Conservation (phyloP, 2,329 filamentous ascomycete species). For the Colletotrichum somersetense region DNA sequence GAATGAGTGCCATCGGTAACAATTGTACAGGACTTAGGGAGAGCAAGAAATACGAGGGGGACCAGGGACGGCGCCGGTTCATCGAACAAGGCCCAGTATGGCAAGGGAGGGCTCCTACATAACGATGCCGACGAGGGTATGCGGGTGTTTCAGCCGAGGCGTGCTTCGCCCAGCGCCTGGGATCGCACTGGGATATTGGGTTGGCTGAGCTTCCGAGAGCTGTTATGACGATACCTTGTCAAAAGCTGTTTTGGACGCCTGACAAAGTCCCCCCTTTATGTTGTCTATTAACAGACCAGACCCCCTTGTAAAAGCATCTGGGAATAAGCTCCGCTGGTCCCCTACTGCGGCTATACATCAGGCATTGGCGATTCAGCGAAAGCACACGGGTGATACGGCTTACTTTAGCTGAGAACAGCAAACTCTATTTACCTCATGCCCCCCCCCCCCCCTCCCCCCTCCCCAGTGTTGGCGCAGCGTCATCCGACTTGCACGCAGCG, state of each 20-base stretch:
- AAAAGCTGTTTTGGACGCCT: background rate
- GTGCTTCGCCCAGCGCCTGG: background rate
- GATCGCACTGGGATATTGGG: background rate
- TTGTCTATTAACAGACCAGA: background rate
- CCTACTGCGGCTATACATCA: background rate
- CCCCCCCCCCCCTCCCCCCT: no score
- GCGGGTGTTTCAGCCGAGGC: conserved; percentile 12
- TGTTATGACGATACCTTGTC: background rate
- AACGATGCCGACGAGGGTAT: background rate
- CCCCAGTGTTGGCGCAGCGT: no score
- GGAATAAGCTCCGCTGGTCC: background rate
- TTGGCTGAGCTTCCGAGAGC: background rate
- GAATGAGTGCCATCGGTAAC: background rate
- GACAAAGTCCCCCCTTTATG: background rate
- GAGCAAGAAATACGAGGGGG: no score
- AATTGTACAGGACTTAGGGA: no score
- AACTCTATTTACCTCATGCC: background rate
- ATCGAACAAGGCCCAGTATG: no score
- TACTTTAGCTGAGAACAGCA: background rate
- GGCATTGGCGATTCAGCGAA: background rate
- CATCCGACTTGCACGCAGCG: background rate
- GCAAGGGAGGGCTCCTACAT: background rate
- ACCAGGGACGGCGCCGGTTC: background rate
- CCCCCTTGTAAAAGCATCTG: no score
- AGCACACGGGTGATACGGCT: background rate